Conservation (phyloP, 129 eudicot genomes). For the Tagetes erecta region DNA sequence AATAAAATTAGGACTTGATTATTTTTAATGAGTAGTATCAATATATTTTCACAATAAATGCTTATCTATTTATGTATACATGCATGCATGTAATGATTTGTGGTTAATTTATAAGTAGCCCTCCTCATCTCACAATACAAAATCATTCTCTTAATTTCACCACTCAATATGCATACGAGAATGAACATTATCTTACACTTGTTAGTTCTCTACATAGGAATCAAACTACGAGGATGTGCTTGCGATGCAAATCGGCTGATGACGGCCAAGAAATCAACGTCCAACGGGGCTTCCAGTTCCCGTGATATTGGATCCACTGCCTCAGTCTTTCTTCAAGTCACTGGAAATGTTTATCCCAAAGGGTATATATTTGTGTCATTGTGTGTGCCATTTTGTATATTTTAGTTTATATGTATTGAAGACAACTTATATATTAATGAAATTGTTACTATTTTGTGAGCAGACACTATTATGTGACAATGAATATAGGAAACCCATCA, state of each 20-base stretch:
- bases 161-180: not conserved
- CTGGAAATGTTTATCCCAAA: conserved; percentile 41
- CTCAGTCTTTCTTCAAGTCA: conserved; percentile 31
- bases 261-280: not conserved
- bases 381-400: too few relatives aligned
- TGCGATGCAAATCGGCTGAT: not conserved
- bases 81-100: not conserved
- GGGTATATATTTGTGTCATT: conserved; percentile 20
- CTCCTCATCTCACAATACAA: not conserved
- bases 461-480: conserved; percentile 63
- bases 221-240: conserved; percentile 3
- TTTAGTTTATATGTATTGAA: not conserved
- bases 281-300: not conserved
- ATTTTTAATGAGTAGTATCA: too few relatives aligned
- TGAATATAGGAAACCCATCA: conserved; percentile 65
- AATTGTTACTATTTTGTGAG: not conserved
- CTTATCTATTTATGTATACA: not conserved
- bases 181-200: not conserved
- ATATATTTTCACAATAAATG: not conserved
- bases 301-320: conserved; percentile 5
- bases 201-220: conserved; percentile 8
- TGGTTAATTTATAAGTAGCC: not conserved
- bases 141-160: not conserved
- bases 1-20: too few relatives aligned
- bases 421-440: not conserved